phyloP scores from a whole-genome alignment of 352 stramenopile species.

The Globisporangium ultimum region DNA sequence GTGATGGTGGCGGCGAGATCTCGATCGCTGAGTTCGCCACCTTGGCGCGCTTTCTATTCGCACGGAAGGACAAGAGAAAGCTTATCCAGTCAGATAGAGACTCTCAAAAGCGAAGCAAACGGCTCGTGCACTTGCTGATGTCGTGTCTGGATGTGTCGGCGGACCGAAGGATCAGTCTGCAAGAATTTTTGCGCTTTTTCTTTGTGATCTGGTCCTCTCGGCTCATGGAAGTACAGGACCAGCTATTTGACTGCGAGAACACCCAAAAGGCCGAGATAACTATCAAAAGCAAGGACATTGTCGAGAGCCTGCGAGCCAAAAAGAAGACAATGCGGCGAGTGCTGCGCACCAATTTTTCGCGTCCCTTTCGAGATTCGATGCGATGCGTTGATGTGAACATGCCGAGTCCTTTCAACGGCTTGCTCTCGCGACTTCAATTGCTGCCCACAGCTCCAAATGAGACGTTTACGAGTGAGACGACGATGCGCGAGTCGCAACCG shows the following conservation, averaged over 20 bases:
- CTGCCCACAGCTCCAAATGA: neutral
- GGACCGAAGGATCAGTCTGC: conserved; percentile 34
- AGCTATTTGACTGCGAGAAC: conserved; percentile 26
- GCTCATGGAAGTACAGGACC: conserved; percentile 48
- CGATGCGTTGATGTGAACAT: conserved; percentile 35
- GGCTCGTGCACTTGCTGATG: conserved; percentile 51
- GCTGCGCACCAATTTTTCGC: conserved; percentile 49
- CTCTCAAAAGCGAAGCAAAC: conserved; percentile 20
- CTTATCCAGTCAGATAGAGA: conserved; percentile 18
- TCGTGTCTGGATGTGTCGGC: conserved; percentile 40
- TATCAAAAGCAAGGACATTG: neutral
- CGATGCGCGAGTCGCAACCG: neutral
- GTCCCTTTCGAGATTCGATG: conserved; percentile 52
- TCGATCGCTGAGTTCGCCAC: conserved; percentile 48
- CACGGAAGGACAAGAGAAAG: conserved; percentile 14
- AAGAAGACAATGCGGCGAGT: conserved; percentile 32
- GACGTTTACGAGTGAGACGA: too few relatives aligned
- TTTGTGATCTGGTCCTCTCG: conserved; percentile 51
- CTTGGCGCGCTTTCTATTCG: conserved; percentile 43
- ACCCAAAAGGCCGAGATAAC: neutral
- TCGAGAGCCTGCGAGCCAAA: conserved; percentile 7
- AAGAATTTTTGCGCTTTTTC: conserved; percentile 52
- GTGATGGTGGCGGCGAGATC: conserved; percentile 40
- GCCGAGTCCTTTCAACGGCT: conserved; percentile 34
- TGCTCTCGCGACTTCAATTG: conserved; percentile 32